Evolutionary conservation across 2,329 filamentous ascomycete species (phyloP).

Genomic region (Penicillium brevicompactum): DNA sequence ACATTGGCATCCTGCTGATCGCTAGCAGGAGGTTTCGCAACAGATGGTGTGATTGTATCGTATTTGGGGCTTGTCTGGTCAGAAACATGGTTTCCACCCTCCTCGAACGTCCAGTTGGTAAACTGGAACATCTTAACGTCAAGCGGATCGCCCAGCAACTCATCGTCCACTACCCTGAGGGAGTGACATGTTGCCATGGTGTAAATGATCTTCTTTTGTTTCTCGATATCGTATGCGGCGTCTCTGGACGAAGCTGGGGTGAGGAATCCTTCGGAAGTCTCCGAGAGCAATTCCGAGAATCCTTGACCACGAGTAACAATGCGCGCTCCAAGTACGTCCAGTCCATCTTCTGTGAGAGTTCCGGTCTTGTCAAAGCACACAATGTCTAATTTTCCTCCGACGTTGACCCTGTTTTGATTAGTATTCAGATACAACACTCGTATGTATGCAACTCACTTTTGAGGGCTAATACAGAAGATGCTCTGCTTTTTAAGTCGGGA

Average conservation of each 20-base stretch:
- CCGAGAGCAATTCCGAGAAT: constrained; percentile 76
- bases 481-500: constrained; percentile 81
- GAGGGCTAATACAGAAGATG: constrained; percentile 97
- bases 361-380: constrained; percentile 99
- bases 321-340: constrained; percentile 88
- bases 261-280: constrained; percentile 57
- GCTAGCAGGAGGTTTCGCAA: constrained; percentile 73
- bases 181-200: constrained; percentile 99
- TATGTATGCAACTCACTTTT: constrained; percentile 50
- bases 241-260: constrained; percentile 56
- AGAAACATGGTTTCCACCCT: constrained; percentile 69
- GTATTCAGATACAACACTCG: not conserved
- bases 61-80: constrained; percentile 72
- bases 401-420: constrained; percentile 69
- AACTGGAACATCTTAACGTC: constrained; percentile 99
- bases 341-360: constrained; percentile 93
- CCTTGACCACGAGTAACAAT: constrained; percentile 66
- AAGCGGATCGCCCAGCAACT: constrained; percentile 88
- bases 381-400: constrained; percentile 91
- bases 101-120: constrained; percentile 88
- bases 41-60: constrained; percentile 73
- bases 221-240: constrained; percentile 61
- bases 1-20: constrained; percentile 24
- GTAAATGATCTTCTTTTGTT: constrained; percentile 74
- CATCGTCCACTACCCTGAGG: constrained; percentile 79